Percentiles rank a stretch among this genome's conserved stretches.
phyloP scores from a whole-genome alignment of 495 filamentous ascomycete species.

The Lasiosphaeria ovina region DNA sequence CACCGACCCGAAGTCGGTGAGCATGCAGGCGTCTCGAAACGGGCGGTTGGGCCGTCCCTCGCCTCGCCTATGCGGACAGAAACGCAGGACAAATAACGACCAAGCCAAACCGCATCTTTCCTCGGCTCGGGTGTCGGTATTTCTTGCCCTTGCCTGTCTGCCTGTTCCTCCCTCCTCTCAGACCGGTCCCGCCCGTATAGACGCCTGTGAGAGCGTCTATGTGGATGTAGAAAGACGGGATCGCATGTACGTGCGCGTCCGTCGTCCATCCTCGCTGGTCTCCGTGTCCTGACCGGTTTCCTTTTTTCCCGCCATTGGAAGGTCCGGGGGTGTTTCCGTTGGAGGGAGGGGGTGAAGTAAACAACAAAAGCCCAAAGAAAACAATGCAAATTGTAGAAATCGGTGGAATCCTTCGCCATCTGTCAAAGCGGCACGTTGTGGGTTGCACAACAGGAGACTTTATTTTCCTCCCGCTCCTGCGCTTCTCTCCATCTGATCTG shows the following conservation, averaged over 20 bases:
- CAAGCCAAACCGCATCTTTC: neutral
- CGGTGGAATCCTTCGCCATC: neutral
- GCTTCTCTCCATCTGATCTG: no score
- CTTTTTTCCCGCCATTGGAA: no score
- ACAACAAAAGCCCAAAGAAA: neutral
- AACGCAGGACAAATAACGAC: neutral
- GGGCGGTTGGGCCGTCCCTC: conserved; percentile 17
- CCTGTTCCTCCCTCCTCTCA: neutral
- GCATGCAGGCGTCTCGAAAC: conserved; percentile 21
- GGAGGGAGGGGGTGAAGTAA: no score
- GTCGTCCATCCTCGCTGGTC: no score
- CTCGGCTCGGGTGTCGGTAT: neutral
- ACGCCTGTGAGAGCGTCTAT: neutral
- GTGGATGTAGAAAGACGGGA: neutral
- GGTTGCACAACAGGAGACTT: no score
- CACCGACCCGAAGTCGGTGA: conserved; percentile 28
- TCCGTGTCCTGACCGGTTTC: no score
- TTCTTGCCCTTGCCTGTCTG: neutral
- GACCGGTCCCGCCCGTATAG: neutral
- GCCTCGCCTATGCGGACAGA: conserved; percentile 17
- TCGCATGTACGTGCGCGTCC: no score
- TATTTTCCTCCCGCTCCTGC: no score
- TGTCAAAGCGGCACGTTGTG: neutral
- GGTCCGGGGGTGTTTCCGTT: no score
- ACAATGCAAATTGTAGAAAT: neutral